These are phyloP conservation scores for Cucurbita moschata DNA, from an alignment of 306 rosid species.

Conservation along the genomic window DNA sequence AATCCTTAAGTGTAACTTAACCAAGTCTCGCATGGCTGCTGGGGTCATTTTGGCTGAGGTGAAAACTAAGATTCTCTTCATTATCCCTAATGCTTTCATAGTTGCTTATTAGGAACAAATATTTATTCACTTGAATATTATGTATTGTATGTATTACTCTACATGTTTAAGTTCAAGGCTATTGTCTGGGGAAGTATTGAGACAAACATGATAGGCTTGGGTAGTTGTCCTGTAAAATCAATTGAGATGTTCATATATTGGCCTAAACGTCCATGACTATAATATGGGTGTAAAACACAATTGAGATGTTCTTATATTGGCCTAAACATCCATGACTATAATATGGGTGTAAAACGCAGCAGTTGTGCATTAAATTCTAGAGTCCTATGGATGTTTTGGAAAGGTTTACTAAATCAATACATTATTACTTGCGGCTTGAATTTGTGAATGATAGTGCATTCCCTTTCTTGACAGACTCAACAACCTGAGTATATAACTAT, in stretches of 20 bases:
- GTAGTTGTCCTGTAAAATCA: neutral
- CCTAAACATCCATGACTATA: neutral
- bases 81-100: neutral
- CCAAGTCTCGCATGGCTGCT: slow-evolving; percentile 24
- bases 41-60: slow-evolving; percentile 52
- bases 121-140: neutral
- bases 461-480: slow-evolving; percentile 43
- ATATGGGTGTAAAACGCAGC: neutral
- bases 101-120: neutral
- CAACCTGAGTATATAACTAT: slow-evolving; percentile 39
- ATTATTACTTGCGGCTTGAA: neutral
- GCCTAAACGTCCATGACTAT: neutral
- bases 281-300: neutral
- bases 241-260: neutral
- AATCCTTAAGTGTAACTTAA: slow-evolving; percentile 75
- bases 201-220: neutral
- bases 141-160: neutral
- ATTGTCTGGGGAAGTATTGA: neutral
- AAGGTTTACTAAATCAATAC: neutral
- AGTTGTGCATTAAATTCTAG: neutral
- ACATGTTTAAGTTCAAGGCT: neutral
- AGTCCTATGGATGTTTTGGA: neutral
- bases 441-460: neutral
- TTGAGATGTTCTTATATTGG: neutral
- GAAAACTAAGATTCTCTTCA: neutral